Evolutionary conservation across 768 basidiomycete genomes (phyloP), one percentile per base, ranked within the genome.

Genomic region (Coprinopsis marcescibilis): DNA sequence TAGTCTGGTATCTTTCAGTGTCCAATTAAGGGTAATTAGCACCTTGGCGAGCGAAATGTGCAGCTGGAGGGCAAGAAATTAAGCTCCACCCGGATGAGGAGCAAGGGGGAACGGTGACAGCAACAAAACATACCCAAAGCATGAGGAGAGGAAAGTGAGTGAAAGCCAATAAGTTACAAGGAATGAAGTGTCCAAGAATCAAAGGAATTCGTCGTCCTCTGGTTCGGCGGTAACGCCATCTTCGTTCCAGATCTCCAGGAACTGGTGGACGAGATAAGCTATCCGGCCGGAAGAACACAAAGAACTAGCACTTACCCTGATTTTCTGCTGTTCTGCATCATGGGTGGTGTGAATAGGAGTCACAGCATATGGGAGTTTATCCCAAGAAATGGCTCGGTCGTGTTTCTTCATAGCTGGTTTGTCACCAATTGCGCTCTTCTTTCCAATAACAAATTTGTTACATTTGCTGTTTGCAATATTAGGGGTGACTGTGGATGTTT

Each of bases 401-500:
- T 82, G 69, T 21, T 79, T 78, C 55, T 78, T 81, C 2, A 69
- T 62, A 3, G 83, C 88, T 12, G 86, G 75, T 58, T 83, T 88
- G 63, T 99, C 95, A 1, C 94, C 94, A 2, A 85, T 62, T 0
- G 89, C 80, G 45, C 81, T 89, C 67, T 97, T 97, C 75, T 97
- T 98, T 15, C 86, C 86, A 3, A 82, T 64, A 3, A 82, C 75
- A 59, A 88, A 96, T 64, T 93, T 97, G 37, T 76, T 72, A 54
- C 92, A 92, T 87, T 96, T 98, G 35, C 93, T 96, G 48, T 30
- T 20, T 12, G 13, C 13, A 21, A n/a, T n/a, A n/a, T n/a, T n/a
- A n/a, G n/a, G n/a, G n/a, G n/a, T n/a, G n/a, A n/a, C n/a, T n/a
- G n/a, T n/a, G n/a, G n/a, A n/a, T n/a, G n/a, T n/a, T n/a, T n/a